Percentiles rank a stretch among this genome's conserved stretches.
Evolutionary conservation across 148 eudicot genomes (phyloP).

Genomic region (Chenopodium berlandieri): DNA sequence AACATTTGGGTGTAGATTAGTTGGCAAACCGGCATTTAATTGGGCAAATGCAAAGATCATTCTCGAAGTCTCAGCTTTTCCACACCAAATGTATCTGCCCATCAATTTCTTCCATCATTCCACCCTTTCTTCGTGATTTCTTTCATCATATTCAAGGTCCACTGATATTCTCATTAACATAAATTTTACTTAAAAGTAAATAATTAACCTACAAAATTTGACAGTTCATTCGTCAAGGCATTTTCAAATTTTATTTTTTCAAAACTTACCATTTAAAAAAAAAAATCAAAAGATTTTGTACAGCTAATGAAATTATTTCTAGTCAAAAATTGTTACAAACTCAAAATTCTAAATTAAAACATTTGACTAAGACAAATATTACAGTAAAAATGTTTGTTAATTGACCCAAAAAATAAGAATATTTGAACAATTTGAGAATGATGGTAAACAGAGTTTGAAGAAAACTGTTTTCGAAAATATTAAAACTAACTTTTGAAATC

Average conservation of each 20-base stretch:
- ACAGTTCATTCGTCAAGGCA: too few species aligned
- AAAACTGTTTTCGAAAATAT: too few species aligned
- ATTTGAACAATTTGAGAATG: too few species aligned
- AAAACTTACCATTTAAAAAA: too few species aligned
- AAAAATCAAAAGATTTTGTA: neutral
- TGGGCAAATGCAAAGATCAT: slow-evolving; percentile 11
- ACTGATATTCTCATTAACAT: neutral
- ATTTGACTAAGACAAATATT: neutral
- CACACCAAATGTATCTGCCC: neutral
- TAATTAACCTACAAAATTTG: neutral
- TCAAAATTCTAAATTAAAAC: neutral
- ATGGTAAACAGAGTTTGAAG: neutral
- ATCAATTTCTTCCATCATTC: neutral
- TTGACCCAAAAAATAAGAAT: neutral
- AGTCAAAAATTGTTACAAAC: neutral
- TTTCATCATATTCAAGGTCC: neutral
- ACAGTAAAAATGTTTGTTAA: neutral
- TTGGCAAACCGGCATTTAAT: slow-evolving; percentile 3
- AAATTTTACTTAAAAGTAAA: neutral
- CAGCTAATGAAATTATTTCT: neutral
- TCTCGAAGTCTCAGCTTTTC: slow-evolving; percentile 10
- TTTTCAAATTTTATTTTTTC: neutral
- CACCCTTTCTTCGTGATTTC: neutral
- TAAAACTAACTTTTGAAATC: neutral
- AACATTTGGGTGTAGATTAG: slow-evolving; percentile 12